Evolutionary conservation across 2,329 filamentous ascomycete genomes (phyloP).

Genomic region (Alternaria tenuissima): DNA sequence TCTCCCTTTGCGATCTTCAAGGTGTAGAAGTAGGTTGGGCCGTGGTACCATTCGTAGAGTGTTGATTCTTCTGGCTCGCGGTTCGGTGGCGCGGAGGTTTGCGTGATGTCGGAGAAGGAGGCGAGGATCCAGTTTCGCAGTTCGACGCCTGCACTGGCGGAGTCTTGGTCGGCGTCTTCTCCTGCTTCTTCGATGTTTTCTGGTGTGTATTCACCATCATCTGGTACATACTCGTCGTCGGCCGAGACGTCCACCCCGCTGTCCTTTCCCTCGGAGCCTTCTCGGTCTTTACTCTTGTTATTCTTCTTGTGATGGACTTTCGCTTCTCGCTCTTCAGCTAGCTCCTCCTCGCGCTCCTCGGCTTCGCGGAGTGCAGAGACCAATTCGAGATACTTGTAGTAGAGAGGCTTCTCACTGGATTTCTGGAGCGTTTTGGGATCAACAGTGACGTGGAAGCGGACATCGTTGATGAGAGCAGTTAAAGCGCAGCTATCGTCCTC

Average conservation of each 20-base stretch:
- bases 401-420: constrained; percentile 22
- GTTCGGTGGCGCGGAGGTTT: constrained; percentile 20
- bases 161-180: constrained; percentile 27
- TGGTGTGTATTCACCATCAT: constrained; percentile 17
- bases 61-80: constrained; percentile 24
- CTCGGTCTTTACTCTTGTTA: constrained; percentile 5
- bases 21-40: constrained; percentile 28
- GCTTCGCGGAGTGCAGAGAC: constrained; percentile 23
- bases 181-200: constrained; percentile 16
- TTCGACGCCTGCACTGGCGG: constrained; percentile 22
- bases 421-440: constrained; percentile 20
- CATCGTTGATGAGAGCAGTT: constrained; percentile 28
- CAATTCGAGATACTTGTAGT: constrained; percentile 30
- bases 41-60: constrained; percentile 31
- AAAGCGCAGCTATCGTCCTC: constrained; percentile 24
- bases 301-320: constrained; percentile 1
- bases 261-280: constrained; percentile 22
- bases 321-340: constrained; percentile 7
- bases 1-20: constrained; percentile 13
- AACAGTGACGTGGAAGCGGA: constrained; percentile 27
- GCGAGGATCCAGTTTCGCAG: constrained; percentile 26
- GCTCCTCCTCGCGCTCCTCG: constrained; percentile 24
- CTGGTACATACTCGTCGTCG: constrained; percentile 6
- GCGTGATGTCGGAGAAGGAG: constrained; percentile 17
- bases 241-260: constrained; percentile 27